These are phyloP conservation scores for Hortiboletus campestris DNA, from an alignment of 768 basidiomycete species.

Conservation along the genomic window DNA sequence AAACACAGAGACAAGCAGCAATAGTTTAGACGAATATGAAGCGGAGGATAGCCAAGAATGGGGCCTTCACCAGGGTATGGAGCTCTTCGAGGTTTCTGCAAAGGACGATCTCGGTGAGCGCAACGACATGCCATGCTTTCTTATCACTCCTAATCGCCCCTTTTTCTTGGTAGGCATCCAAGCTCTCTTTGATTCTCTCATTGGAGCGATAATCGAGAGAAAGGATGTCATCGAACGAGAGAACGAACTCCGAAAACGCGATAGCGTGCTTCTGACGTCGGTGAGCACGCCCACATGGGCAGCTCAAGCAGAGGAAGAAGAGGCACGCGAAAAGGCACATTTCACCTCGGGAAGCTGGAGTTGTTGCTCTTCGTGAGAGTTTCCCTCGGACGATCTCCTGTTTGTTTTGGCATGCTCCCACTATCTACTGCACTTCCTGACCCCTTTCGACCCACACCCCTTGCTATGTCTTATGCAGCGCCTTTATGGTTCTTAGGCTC, in stretches of 20 bases:
- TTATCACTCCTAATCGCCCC: conserved; percentile 14
- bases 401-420: conserved; percentile 22
- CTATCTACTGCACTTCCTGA: conserved; percentile 15
- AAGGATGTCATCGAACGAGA: conserved; percentile 81
- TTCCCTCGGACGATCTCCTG: conserved; percentile 5
- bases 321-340: conserved; percentile 55
- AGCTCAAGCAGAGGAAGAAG: conserved; percentile 78
- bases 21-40: conserved; percentile 66
- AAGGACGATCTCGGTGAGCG: conserved; percentile 76
- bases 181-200: conserved; percentile 75
- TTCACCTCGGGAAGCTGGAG: conserved; percentile 55
- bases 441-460: conserved; percentile 16
- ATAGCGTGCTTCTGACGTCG: conserved; percentile 76
- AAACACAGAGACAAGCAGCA: conserved; percentile 58
- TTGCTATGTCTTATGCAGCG: conserved; percentile 30
- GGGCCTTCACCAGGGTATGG: conserved; percentile 81
- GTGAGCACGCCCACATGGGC: conserved; percentile 69
- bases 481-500: conserved; percentile 22
- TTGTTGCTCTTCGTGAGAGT: conserved; percentile 56
- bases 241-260: conserved; percentile 74
- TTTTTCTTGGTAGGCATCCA: conserved; percentile 59
- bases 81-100: conserved; percentile 87
- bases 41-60: conserved; percentile 57
- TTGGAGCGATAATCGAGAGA: conserved; percentile 72
- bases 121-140: neutral